Evolutionary conservation across 2,329 filamentous ascomycete species (phyloP).

Genomic region (Xylaria sp.): DNA sequence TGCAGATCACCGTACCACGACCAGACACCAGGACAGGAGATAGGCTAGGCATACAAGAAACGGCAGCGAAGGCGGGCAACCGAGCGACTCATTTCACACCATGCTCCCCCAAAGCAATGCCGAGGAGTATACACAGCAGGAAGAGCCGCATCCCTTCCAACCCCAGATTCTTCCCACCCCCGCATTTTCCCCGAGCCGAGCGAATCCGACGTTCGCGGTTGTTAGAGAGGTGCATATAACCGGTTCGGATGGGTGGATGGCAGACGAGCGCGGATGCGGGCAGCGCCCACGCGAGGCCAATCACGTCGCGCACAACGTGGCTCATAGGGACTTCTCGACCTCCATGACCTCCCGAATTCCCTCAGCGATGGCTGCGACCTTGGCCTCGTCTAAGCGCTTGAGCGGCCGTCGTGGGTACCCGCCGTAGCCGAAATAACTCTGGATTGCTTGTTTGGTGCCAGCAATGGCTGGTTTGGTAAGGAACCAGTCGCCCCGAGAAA

Average conservation of each 20-base stretch:
- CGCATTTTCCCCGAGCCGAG: constrained; percentile 34
- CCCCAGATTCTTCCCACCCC: constrained; percentile 35
- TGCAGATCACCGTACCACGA: not conserved
- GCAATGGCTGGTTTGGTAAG: constrained; percentile 82
- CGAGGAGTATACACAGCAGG: not conserved
- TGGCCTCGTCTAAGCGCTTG: constrained; percentile 66
- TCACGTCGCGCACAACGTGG: constrained; percentile 41
- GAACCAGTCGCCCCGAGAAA: constrained; percentile 81
- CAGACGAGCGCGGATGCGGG: not conserved
- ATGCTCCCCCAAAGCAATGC: not conserved
- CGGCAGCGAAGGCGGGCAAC: not conserved
- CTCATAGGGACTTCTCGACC: constrained; percentile 60
- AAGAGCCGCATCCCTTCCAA: constrained; percentile 36
- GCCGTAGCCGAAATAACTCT: constrained; percentile 82
- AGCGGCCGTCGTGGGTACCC: constrained; percentile 76
- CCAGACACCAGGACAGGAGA: not conserved
- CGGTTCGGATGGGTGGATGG: not conserved
- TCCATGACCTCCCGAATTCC: constrained; percentile 69
- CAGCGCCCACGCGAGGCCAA: constrained; percentile 3
- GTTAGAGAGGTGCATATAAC: constrained; percentile 30
- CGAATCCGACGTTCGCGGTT: constrained; percentile 34
- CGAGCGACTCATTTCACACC: not conserved
- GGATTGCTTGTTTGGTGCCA: constrained; percentile 83
- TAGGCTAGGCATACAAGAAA: not conserved
- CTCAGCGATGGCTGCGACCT: constrained; percentile 57